Base-by-base conservation (phyloP, 2,329 filamentous ascomycete species). In the Plectosphaerella sp. region DNA sequence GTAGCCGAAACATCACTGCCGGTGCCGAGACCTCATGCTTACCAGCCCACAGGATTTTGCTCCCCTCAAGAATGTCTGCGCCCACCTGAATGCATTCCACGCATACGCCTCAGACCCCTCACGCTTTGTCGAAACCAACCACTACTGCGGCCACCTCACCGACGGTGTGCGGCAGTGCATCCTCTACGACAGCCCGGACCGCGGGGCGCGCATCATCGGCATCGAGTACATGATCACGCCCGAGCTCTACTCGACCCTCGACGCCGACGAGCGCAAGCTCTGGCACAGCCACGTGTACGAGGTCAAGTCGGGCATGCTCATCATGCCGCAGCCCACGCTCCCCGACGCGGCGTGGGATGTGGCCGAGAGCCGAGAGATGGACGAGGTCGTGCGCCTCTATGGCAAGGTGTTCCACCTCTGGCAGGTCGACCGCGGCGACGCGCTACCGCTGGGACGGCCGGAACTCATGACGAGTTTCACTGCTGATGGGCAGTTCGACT, bases 191-290 rank as follows among this genome's bases (percentile, higher is more conserved):
- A 81, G 82, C 0, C 77, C 85, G 0, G 74, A 77, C 1, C 75
- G 81, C 8, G 79, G 82, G 24, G 89, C 89, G 0, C 80, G 87
- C 0, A 79, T 96, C 16, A 89, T 96, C 55, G 91, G 90, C 9
- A 79, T 95, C 60, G 91, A 96, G 67, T 95, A 95, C 74, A 92
- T 94, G 89, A 84, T 96, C 61, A 85, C 86, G 0, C 80, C 83
- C 0, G 72, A 75, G 4, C 72, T 94, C 0, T 95, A 86, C 71
- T 75, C 80, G 37, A 82, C 79, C 0, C 80, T 96, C 0, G 77
- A 82, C 1, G 45, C 69, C 0, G 79, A 85, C 18, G 91, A 96
- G 70, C 83, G 87, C 37, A 80, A 79, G 48, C 76, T 92, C 1
- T 95, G 90, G 90, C 90, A 95, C 70, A 86, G 82, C n/a, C 81